Conservation (phyloP, 768 basidiomycete species). For the Lactarius vividus region DNA sequence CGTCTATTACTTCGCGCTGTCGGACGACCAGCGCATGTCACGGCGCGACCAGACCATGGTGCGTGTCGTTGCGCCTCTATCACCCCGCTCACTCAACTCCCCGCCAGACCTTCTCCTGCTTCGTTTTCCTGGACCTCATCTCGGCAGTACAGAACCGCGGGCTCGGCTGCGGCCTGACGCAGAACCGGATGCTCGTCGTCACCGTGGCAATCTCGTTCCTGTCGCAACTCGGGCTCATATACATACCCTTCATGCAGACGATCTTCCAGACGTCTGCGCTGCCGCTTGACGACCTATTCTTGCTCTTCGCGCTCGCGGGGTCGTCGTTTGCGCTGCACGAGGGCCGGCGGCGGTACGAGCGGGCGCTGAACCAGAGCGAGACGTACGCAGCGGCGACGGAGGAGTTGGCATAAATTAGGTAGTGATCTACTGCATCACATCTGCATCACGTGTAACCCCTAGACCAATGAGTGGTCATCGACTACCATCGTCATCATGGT, state of each 20-base stretch:
- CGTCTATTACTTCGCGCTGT: slow-evolving; percentile 78
- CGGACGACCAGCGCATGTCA: slow-evolving; percentile 74
- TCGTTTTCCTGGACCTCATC: slow-evolving; percentile 95
- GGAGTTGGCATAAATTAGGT: slow-evolving; percentile 46
- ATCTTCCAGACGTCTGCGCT: slow-evolving; percentile 94
- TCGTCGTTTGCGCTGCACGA: slow-evolving; percentile 74
- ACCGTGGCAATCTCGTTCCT: slow-evolving; percentile 87
- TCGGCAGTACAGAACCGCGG: slow-evolving; percentile 95
- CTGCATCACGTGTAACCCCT: too few species aligned
- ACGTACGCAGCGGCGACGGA: slow-evolving; percentile 51
- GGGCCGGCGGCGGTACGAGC: slow-evolving; percentile 72
- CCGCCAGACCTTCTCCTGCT: slow-evolving; percentile 90
- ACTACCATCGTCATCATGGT: not conserved
- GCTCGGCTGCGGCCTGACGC: slow-evolving; percentile 74
- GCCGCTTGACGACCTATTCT: slow-evolving; percentile 59
- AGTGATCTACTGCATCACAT: too few species aligned
- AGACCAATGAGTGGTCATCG: too few species aligned
- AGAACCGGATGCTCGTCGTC: slow-evolving; percentile 86
- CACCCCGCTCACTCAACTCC: too few species aligned
- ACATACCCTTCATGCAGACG: slow-evolving; percentile 86
- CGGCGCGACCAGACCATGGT: slow-evolving; percentile 93
- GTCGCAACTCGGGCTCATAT: slow-evolving; percentile 82
- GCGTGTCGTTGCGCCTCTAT: not conserved
- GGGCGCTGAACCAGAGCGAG: slow-evolving; percentile 53
- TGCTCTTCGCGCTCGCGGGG: slow-evolving; percentile 65